A percentile compares a stretch with the other conserved stretches of the same genome.
These are phyloP conservation scores for Periconia sp. DNA, from an alignment of 2,329 filamentous ascomycete genomes.

Conservation along the genomic window DNA sequence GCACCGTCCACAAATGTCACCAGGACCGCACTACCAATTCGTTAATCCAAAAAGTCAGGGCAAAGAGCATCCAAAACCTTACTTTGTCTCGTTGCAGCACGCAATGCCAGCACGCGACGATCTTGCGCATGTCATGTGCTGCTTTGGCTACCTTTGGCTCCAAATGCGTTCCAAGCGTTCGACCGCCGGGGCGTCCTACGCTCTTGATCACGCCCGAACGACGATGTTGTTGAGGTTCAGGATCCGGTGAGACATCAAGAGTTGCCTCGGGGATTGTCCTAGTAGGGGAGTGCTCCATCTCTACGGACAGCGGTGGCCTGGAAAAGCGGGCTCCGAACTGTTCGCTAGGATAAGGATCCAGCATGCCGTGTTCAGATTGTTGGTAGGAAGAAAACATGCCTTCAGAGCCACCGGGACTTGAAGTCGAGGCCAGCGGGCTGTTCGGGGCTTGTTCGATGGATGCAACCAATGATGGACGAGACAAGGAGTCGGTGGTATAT, in stretches of 20 bases:
- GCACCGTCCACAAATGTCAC: constrained; percentile 47
- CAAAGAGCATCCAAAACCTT: constrained; percentile 17
- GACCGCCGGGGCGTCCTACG: constrained; percentile 41
- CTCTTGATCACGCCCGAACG: constrained; percentile 27
- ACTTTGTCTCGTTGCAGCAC: constrained; percentile 55
- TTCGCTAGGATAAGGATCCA: constrained; percentile 22
- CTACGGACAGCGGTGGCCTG: constrained; percentile 10
- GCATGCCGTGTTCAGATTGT: constrained; percentile 30
- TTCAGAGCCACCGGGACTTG: constrained; percentile 40
- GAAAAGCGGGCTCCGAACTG: constrained; percentile 10
- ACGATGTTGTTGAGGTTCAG: constrained; percentile 20
- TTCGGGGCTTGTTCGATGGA: constrained; percentile 27
- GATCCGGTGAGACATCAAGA: constrained; percentile 34
- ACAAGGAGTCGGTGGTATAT: constrained; percentile 26
- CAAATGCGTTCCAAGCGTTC: constrained; percentile 46
- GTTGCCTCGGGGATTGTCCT: constrained; percentile 22
- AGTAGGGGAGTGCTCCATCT: constrained; percentile 6
- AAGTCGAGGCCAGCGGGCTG: constrained; percentile 31
- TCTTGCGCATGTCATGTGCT: constrained; percentile 53
- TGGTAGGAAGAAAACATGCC: constrained; percentile 32
- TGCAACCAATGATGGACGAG: constrained; percentile 27
- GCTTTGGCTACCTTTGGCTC: constrained; percentile 46
- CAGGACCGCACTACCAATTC: constrained; percentile 43
- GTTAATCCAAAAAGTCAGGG: constrained; percentile 14
- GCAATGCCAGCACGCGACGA: constrained; percentile 56